phyloP scores from a whole-genome alignment of 345 rosid species.

The Pistacia vera region DNA sequence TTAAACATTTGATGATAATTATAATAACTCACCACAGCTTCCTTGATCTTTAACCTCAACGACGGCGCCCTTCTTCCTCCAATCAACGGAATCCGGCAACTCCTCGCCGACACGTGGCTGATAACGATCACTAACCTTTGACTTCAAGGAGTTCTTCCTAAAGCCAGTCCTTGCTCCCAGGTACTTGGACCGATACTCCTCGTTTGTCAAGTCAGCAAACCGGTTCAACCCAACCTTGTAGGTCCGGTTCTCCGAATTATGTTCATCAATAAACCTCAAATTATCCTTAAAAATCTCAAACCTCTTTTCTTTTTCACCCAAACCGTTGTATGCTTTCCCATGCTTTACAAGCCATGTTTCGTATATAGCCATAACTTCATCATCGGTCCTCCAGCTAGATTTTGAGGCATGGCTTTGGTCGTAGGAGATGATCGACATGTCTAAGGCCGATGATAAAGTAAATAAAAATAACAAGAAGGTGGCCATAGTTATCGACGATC shows the following conservation, averaged over 20 bases:
- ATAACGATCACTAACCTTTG: slow-evolving; percentile 54
- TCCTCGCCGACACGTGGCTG: slow-evolving; percentile 60
- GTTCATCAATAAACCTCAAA: slow-evolving; percentile 77
- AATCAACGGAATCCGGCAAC: slow-evolving; percentile 72
- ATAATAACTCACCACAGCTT: slow-evolving; percentile 62
- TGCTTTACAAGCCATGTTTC: slow-evolving; percentile 75
- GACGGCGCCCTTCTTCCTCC: slow-evolving; percentile 86
- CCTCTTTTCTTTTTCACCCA: slow-evolving; percentile 72
- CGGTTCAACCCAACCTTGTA: slow-evolving; percentile 75
- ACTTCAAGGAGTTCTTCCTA: slow-evolving; percentile 32
- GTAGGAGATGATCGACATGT: slow-evolving; percentile 80
- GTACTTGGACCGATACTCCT: slow-evolving; percentile 78
- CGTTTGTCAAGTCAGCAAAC: slow-evolving; percentile 90
- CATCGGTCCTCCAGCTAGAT: slow-evolving; percentile 56
- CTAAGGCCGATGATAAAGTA: slow-evolving; percentile 60
- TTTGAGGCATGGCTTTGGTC: slow-evolving; percentile 48
- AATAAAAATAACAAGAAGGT: slow-evolving; percentile 42
- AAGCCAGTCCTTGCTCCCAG: slow-evolving; percentile 51
- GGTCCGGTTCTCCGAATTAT: slow-evolving; percentile 61
- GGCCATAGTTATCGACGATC: slow-evolving; percentile 19
- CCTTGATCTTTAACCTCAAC: slow-evolving; percentile 83
- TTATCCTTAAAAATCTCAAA: slow-evolving; percentile 84
- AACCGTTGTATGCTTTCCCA: slow-evolving; percentile 61
- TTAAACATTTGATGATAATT: not conserved
- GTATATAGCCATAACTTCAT: slow-evolving; percentile 65